Evolutionary conservation across 1,284 basidiomycete species (phyloP), one percentile per base, ranked within the genome.

Genomic region (Bjerkandera adusta): DNA sequence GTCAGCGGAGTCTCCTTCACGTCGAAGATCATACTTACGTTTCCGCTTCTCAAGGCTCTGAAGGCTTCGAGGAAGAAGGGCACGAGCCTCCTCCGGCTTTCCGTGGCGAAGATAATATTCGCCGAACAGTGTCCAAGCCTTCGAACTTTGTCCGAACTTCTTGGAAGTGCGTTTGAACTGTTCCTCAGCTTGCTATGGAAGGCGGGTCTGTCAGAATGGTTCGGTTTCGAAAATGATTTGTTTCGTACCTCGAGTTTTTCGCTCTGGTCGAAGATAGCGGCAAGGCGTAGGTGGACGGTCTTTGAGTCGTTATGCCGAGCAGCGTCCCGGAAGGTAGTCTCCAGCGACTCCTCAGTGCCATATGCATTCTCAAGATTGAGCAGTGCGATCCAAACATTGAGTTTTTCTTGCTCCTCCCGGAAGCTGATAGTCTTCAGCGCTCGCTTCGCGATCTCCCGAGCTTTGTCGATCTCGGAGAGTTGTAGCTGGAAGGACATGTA

Each of bases 401-500:
- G 70, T 64, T 90, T 94, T 68, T 99, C 97, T 54, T 85, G 85
- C 68, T 99, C 97, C 68, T 99, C 97, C 45, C 97, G 81, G 73
- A 95, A 98, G 62, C 81, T 88, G 70, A 99, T 99, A 12, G 86
- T 86, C 59, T 84, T 76, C 51, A 97, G 72, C 3, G 95, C 97
- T 24, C 92, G 83, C 44, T 81, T 78, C 13, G 85, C 96, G 39
- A 95, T 86, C 61, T 88, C 82, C 29, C 95, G 82, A 12, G 96
- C 97, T 68, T 94, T 94, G 58, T 95, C 93, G 36, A 98, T 76
- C 67, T 99, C 96, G 35, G 94, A 93, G 12, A 99, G 81, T 57
- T 95, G 92, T 4, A 99, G 75, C 56, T 96, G 92, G 81, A 98
- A 97, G 4, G 95, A 96, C 92, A 99, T 98, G 68, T 96, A 99